Evolutionary conservation across 345 rosid genomes (phyloP), one percentile per base, ranked within the genome.

Genomic region (Eucalyptus virginea): DNA sequence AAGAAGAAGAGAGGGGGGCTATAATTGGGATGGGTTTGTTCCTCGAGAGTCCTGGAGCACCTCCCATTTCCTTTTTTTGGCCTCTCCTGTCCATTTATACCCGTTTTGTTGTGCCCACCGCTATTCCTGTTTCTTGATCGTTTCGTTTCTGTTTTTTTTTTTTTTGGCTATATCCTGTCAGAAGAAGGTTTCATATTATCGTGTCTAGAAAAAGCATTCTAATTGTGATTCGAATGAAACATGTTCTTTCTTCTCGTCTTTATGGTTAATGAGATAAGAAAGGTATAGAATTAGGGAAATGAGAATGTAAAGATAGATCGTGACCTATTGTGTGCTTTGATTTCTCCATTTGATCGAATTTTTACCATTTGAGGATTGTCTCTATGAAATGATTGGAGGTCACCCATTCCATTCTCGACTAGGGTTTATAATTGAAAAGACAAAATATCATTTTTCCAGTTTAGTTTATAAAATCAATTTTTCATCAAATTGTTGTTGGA

Each of bases 241-340:
- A n/a, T 65, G 9, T 65, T 65, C 21, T 65, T 65, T 65, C 21
- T 65, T 65, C 77, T 65, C 17, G 19, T 65, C 37, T 65, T 65
- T 65, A 65, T 65, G 77, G 11, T 16, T n/a, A n/a, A 65, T 8
- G 77, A 65, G 34, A 65, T n/a, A 65, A 8, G 13, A 24, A 32
- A 32, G 19, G 21, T 65, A n/a, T 65, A 30, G 69, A 30, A 62
- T 62, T 13, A 30, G 3, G 77, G 34, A 65, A 65, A 65, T 65
- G 77, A 65, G 2, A 65, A 65, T 65, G 21, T 16, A 17, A 15
- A n/a, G 37, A 7, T 15, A 15, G 21, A 65, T 65, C 10, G 3
- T 4, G 17, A 3, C 34, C 11, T 15, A n/a, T n/a, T 9, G 0
- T 10, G 3, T 65, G 9, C 37, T 8, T 15, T n/a, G 5, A n/a